phyloP scores from a whole-genome alignment of 441 rosid genomes.

The Gossypium davidsonii region DNA sequence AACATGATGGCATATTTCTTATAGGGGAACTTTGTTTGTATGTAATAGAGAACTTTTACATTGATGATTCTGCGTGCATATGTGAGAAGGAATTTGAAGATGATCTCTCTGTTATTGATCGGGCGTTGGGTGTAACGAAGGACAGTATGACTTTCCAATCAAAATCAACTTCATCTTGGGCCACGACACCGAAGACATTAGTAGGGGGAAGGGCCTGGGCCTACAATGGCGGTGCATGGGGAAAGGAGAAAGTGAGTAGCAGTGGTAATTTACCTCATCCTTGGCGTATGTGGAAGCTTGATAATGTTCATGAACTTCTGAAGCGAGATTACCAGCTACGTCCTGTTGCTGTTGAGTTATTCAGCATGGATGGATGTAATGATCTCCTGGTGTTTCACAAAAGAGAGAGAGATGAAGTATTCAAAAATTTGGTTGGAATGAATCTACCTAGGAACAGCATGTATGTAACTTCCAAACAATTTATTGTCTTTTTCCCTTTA shows the following conservation, averaged over 20 bases:
- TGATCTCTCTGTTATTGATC: conserved; percentile 99
- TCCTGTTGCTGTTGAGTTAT: conserved; percentile 98
- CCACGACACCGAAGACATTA: conserved; percentile 49
- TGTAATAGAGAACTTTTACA: conserved; percentile 92
- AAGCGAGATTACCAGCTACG: conserved; percentile 99
- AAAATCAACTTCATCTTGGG: conserved; percentile 80
- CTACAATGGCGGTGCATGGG: conserved; percentile 99
- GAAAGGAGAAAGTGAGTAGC: conserved; percentile 82
- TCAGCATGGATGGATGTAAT: conserved; percentile 99
- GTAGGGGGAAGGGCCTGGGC: conserved; percentile 99
- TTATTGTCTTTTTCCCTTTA: not conserved
- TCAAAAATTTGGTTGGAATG: conserved; percentile 91
- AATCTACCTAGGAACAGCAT: conserved; percentile 98
- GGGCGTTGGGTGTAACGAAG: conserved; percentile 97
- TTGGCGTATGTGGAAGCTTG: conserved; percentile 99
- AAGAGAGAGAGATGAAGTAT: conserved; percentile 98
- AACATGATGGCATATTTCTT: conserved; percentile 97
- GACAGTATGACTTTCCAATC: conserved; percentile 85
- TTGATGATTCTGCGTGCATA: conserved; percentile 77
- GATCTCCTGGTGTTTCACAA: conserved; percentile 99
- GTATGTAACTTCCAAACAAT: conserved; percentile 43
- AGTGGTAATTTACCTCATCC: conserved; percentile 90
- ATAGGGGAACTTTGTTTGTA: conserved; percentile 91
- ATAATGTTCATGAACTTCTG: conserved; percentile 90
- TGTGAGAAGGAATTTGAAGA: conserved; percentile 98